phyloP scores from a whole-genome alignment of 225 moss, liverwort and hornwort genomes.

The Takakia lepidozioides region DNA sequence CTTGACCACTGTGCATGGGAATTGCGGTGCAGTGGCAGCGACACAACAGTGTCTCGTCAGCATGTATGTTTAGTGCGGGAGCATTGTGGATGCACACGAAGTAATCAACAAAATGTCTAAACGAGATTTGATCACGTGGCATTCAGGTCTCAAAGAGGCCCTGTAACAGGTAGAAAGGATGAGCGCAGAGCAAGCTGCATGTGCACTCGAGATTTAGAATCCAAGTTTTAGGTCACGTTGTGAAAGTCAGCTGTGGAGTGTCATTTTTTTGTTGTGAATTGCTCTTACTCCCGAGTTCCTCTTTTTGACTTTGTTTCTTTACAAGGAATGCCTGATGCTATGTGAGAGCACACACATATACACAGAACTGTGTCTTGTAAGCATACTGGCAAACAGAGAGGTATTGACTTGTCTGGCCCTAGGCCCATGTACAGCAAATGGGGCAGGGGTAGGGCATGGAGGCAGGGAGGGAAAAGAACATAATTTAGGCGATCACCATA shows the following conservation, averaged over 20 bases:
- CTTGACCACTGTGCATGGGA: no score
- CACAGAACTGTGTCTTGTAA: neutral
- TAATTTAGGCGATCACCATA: no score
- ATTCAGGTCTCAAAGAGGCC: conserved; percentile 35
- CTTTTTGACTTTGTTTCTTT: neutral
- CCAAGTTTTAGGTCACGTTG: conserved; percentile 46
- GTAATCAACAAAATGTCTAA: no score
- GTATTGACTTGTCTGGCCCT: neutral
- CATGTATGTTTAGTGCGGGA: no score
- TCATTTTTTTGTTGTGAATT: conserved; percentile 45
- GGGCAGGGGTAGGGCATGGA: no score
- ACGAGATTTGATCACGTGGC: no score
- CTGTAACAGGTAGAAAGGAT: conserved; percentile 44
- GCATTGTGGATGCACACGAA: no score
- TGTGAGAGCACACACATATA: conserved; percentile 9
- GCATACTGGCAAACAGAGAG: no score
- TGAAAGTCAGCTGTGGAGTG: conserved; percentile 48
- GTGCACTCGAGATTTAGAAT: conserved; percentile 33
- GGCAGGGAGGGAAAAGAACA: no score
- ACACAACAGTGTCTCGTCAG: no score
- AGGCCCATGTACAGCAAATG: neutral
- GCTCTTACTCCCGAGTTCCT: neutral
- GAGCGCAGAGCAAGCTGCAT: conserved; percentile 39
- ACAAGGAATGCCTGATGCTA: conserved; percentile 4
- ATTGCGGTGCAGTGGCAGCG: no score